Evolutionary conservation across 495 filamentous ascomycete species (phyloP).

Genomic region (Podospora bellae-mahoneyi): DNA sequence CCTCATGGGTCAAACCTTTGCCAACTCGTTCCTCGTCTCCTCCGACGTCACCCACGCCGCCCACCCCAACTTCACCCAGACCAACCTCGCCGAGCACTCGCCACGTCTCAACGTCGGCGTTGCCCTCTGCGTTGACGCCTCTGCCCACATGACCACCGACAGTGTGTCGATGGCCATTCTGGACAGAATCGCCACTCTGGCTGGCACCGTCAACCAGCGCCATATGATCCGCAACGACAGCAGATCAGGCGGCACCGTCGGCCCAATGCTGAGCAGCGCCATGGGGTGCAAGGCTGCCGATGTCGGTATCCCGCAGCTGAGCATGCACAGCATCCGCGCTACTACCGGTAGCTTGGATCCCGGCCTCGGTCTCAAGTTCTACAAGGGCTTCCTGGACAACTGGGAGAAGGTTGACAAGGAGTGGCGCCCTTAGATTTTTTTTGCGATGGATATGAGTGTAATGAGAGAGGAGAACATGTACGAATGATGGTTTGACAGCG

Average conservation of each 20-base stretch:
- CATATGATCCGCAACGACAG: constrained; percentile 95
- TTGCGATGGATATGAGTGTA: not conserved
- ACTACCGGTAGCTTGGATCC: constrained; percentile 86
- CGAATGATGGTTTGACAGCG: not conserved
- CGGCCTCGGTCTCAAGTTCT: constrained; percentile 80
- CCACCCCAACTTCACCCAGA: constrained; percentile 83
- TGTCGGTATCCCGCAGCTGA: constrained; percentile 86
- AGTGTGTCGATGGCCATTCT: constrained; percentile 74
- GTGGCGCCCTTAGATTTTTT: constrained; percentile 48
- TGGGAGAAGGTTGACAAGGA: constrained; percentile 85
- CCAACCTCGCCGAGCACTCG: constrained; percentile 79
- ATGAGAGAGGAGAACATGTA: not conserved
- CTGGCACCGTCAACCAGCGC: constrained; percentile 68
- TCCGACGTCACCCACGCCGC: constrained; percentile 93
- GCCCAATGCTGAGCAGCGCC: constrained; percentile 76
- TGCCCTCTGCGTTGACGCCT: constrained; percentile 78
- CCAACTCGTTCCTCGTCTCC: constrained; percentile 88
- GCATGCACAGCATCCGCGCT: constrained; percentile 92
- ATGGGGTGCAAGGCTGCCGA: constrained; percentile 87
- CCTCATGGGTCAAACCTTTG: constrained; percentile 76
- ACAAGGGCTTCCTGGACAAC: constrained; percentile 84
- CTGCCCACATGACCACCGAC: constrained; percentile 92
- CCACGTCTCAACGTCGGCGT: constrained; percentile 89
- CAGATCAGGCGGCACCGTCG: constrained; percentile 88
- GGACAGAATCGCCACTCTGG: constrained; percentile 66